Percentiles rank a stretch among this genome's conserved stretches.
Conservation (phyloP, 2,329 filamentous ascomycete genomes). For the Colletotrichum limetticola region DNA sequence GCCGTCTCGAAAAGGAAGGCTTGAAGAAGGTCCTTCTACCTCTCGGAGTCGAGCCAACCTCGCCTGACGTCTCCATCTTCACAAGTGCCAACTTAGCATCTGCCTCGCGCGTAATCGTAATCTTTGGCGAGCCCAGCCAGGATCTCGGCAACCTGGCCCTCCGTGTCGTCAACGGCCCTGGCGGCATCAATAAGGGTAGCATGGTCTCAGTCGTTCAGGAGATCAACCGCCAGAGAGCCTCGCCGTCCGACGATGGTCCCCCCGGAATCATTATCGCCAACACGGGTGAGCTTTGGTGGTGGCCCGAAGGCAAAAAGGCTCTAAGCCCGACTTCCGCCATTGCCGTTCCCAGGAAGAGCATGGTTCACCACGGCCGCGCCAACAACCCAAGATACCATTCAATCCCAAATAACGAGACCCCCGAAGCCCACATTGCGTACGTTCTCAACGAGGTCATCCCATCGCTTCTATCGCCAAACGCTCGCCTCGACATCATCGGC, state of each 20-base stretch:
- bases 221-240: conserved; percentile 50
- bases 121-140: conserved; percentile 78
- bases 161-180: conserved; percentile 69
- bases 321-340: conserved; percentile 69
- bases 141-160: conserved; percentile 75
- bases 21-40: conserved; percentile 73
- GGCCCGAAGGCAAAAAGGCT: conserved; percentile 68
- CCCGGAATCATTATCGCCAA: conserved; percentile 82
- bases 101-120: conserved; percentile 73
- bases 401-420: conserved; percentile 68
- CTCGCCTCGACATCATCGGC: conserved; percentile 76
- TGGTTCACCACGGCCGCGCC: conserved; percentile 66
- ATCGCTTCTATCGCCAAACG: conserved; percentile 56
- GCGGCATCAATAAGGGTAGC: conserved; percentile 78
- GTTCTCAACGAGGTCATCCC: conserved; percentile 74
- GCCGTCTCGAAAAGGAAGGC: conserved; percentile 70
- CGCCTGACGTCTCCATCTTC: conserved; percentile 78
- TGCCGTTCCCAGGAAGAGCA: conserved; percentile 69
- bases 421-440: conserved; percentile 71
- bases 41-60: conserved; percentile 52
- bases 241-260: conserved; percentile 44
- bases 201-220: conserved; percentile 70
- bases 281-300: conserved; percentile 81
- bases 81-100: conserved; percentile 59
- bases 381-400: conserved; percentile 67